Conservation (phyloP, 129 eudicot species). For the Arctium minus region DNA sequence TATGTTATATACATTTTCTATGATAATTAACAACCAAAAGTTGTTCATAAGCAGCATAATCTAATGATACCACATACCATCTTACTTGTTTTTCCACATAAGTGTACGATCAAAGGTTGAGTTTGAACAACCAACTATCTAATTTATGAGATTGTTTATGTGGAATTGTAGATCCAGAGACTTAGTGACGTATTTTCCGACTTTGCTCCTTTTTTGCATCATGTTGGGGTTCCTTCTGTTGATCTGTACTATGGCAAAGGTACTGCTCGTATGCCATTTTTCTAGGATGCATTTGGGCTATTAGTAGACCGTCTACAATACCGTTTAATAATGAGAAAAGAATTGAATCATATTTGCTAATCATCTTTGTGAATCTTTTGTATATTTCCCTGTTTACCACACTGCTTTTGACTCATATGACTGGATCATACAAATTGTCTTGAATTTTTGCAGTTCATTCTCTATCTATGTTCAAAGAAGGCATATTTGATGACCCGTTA, state of each 20-base stretch:
- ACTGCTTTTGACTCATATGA: constrained; percentile 91
- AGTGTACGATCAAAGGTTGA: not conserved
- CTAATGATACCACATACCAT: not conserved
- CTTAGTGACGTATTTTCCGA: constrained; percentile 85
- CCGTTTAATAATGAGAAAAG: not conserved
- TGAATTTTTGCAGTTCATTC: no score
- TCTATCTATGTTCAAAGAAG: no score
- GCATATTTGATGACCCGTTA: no score
- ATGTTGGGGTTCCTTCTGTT: constrained; percentile 88
- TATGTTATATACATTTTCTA: constrained; percentile 35
- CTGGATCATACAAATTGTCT: constrained; percentile 40
- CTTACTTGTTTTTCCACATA: not conserved
- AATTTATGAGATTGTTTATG: constrained; percentile 4
- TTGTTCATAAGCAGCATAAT: not conserved
- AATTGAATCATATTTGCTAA: not conserved
- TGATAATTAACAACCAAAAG: constrained; percentile 7
- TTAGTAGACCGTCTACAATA: not conserved
- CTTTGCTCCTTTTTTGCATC: constrained; percentile 93
- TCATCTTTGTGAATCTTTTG: constrained; percentile 4
- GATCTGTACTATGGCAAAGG: constrained; percentile 90
- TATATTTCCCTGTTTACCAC: constrained; percentile 94
- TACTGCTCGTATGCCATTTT: not conserved
- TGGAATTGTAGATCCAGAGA: constrained; percentile 69
- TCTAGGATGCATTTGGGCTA: not conserved
- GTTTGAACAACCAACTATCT: not conserved